These are phyloP conservation scores for Triangularia setosa DNA, from an alignment of 2,329 filamentous ascomycete species.

Conservation along the genomic window DNA sequence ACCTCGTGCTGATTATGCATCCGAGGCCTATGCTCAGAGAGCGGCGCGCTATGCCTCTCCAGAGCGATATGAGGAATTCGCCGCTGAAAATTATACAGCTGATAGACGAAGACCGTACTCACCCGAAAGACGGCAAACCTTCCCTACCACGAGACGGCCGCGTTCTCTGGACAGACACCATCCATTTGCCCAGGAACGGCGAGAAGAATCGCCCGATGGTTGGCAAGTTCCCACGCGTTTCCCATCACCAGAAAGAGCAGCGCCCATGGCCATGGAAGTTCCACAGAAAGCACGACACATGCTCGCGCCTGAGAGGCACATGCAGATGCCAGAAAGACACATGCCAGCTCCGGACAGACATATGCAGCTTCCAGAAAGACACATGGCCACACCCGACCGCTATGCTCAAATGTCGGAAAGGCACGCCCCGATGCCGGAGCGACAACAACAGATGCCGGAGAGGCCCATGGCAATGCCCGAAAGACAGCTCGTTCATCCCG, in stretches of 20 bases:
- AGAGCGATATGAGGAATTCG: slow-evolving; percentile 19
- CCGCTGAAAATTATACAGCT: slow-evolving; percentile 12
- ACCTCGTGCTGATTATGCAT: slow-evolving; percentile 40
- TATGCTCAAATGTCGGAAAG: background rate
- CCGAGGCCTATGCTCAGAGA: slow-evolving; percentile 41
- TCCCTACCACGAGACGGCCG: slow-evolving; percentile 11
- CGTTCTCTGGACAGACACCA: slow-evolving; percentile 19
- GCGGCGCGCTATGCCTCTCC: slow-evolving; percentile 28
- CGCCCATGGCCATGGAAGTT: background rate
- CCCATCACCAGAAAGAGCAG: slow-evolving; percentile 17
- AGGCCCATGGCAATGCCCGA: background rate
- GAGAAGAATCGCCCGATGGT: slow-evolving; percentile 20
- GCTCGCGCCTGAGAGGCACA: background rate
- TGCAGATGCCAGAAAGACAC: slow-evolving; percentile 1
- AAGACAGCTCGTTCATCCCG: background rate
- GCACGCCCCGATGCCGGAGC: background rate
- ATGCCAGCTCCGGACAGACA: background rate
- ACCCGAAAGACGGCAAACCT: slow-evolving; percentile 16
- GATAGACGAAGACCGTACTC: slow-evolving; percentile 15
- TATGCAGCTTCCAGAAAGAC: background rate
- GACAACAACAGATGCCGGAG: background rate
- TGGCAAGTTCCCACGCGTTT: slow-evolving; percentile 19
- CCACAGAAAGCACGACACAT: slow-evolving; percentile 1
- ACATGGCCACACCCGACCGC: background rate
- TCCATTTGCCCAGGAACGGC: slow-evolving; percentile 15